Evolutionary conservation across 805 yeast species (phyloP), one percentile per base, ranked within the genome.

Genomic region (Teunomyces aglyptinius): DNA sequence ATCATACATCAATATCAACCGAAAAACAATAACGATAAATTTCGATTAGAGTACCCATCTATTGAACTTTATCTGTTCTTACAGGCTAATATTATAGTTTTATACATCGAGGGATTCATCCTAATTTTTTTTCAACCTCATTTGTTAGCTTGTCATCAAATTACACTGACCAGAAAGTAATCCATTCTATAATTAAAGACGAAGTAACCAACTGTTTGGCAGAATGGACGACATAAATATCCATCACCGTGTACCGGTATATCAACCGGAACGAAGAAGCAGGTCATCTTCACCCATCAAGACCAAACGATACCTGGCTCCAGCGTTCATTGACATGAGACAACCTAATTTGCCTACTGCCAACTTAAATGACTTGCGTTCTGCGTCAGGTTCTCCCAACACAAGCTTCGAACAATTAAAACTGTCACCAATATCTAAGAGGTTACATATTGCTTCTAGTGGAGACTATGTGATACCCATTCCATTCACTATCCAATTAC

Each of bases 401-500:
- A 34, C 38, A 12, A 34, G 38, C n/a, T 36, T 22, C 8, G 64
- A 59, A 10, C 63, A 64, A 44, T 49, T 68, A 32, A 56, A 52
- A 34, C 48, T 48, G 41, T 55, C 73, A 6, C 75, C 75, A 1
- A 44, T 66, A 1, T 63, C 74, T 2, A 67, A 60, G 26, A 62
- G 62, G 29, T 56, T 73, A 22, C 77, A 72, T 53, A 63, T 72
- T 26, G 44, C 59, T 18, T 51, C 59, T 16, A 43, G 46, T 22
- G 44, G 52, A n/a, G 58, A 62, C 38, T 64, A 71, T 46, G 65
- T 64, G 5, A 71, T 71, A 33, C 77, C 77, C 1, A 68, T 73
- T 33, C 77, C 77, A 3, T 71, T 72, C 51, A 64, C 71, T 5
- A 53, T 73, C 34, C 60, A 61, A 28, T 51, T 72, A 39, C 77